Percentiles rank a stretch among this genome's conserved stretches.
Evolutionary conservation across 805 yeast species (phyloP).

Genomic region (Wickerhamiella bombiphila): DNA sequence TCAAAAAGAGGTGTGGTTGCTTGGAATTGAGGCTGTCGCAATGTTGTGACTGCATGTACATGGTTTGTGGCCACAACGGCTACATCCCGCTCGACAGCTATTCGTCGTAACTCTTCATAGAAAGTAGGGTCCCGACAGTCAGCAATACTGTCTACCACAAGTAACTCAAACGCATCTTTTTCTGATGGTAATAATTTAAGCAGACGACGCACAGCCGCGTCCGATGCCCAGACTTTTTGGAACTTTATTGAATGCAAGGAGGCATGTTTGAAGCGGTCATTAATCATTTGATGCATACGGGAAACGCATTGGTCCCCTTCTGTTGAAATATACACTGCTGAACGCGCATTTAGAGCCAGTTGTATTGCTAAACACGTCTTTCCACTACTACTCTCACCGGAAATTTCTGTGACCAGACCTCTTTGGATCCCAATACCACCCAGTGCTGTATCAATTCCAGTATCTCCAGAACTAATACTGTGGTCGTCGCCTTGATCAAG

Average conservation of each 20-base stretch:
- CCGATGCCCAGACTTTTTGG: neutral
- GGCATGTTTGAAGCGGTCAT: neutral
- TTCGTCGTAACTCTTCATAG: slow-evolving; percentile 25
- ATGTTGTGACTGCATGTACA: slow-evolving; percentile 43
- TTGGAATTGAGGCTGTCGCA: slow-evolving; percentile 22
- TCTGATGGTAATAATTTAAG: neutral
- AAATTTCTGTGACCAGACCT: neutral
- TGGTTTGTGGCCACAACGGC: slow-evolving; percentile 69
- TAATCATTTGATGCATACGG: neutral
- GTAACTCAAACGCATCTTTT: slow-evolving; percentile 23
- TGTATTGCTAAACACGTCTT: neutral
- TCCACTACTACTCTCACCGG: neutral
- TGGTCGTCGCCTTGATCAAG: slow-evolving; percentile 29
- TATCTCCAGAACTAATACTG: slow-evolving; percentile 35
- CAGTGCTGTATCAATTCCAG: neutral
- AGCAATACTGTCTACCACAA: slow-evolving; percentile 63
- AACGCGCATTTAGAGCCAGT: neutral
- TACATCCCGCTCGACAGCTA: slow-evolving; percentile 35
- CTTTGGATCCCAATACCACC: neutral
- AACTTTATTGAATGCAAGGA: neutral
- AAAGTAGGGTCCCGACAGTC: slow-evolving; percentile 24
- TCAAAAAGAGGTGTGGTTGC: slow-evolving; percentile 33
- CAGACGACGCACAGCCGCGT: neutral
- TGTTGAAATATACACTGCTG: neutral
- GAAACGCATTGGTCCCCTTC: neutral